Evolutionary conservation across 1,284 basidiomycete genomes (phyloP), one percentile per base, ranked within the genome.

Genomic region (Microbotryum violaceum): DNA sequence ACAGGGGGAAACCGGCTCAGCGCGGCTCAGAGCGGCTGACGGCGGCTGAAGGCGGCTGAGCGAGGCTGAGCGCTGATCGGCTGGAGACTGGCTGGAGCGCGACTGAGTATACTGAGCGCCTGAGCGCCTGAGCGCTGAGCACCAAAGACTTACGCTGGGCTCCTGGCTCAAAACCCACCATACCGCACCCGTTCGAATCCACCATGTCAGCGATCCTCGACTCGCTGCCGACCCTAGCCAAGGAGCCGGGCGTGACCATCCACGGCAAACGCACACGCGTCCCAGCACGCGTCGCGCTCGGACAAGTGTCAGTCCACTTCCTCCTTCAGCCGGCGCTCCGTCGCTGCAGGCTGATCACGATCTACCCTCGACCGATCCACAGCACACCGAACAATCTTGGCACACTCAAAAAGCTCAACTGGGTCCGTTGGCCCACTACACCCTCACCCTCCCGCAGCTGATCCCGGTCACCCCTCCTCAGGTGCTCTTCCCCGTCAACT

Each of bases 321-420:
- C 44, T n/a, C 27, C n/a, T 6, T 12, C 18, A 14, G n/a, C 21
- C 10, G 8, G 18, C 37, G 18, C 55, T 16, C 33, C 2, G 42
- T 23, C 18, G 2, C 16, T 4, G 16, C 31, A 31, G 16, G 31
- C 33, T 21, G 31, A 31, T 10, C 31, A 2, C 31, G 1, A 31
- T 31, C 31, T 31, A 10, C 31, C 7, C 31, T 12, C 31, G 5
- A 3, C 7, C 16, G 18, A 1, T 1, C 3, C 9, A 16, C 51
- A 68, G 66, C 12, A 68, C 66, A 10, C 45, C 54, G 16, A 70
- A 72, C 65, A 72, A 70, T 60, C 52, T 72, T 45, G 70, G 70
- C 37, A 70, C 70, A 1, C 62, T 72, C 47, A 60, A 59, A 29
- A 70, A 69, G 56, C 62, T 72, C 42, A 69, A 72, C 66, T 58